Evolutionary conservation across 805 yeast species (phyloP).

Genomic region (Candida andamanensis): DNA sequence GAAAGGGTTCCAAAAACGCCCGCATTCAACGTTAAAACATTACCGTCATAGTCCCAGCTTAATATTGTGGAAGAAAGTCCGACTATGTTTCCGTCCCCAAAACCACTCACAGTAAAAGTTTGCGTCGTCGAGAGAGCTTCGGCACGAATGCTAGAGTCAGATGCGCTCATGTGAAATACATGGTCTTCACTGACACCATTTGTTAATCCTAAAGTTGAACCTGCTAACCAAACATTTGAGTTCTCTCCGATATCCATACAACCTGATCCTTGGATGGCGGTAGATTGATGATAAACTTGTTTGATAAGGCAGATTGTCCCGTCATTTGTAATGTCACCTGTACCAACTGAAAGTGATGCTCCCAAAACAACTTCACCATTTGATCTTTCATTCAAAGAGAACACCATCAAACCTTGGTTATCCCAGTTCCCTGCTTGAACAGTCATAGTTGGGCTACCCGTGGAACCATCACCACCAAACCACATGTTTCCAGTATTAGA

Average conservation of each 20-base stretch:
- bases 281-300: slow-evolving; percentile 17
- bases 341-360: slow-evolving; percentile 4
- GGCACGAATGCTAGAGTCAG: slow-evolving; percentile 15
- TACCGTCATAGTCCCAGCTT: slow-evolving; percentile 12
- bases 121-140: slow-evolving; percentile 12
- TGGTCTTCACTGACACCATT: slow-evolving; percentile 12
- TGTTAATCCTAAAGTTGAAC: slow-evolving; percentile 3
- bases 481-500: slow-evolving; percentile 21
- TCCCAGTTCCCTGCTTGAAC: slow-evolving; percentile 13
- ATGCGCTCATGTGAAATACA: slow-evolving; percentile 15
- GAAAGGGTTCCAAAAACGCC: slow-evolving; percentile 4
- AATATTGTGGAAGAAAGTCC: slow-evolving; percentile 11
- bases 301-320: slow-evolving; percentile 25
- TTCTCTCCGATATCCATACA: slow-evolving; percentile 18
- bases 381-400: slow-evolving; percentile 10
- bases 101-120: slow-evolving; percentile 20
- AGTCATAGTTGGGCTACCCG: slow-evolving; percentile 12
- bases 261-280: slow-evolving; percentile 19
- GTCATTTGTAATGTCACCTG: slow-evolving; percentile 15
- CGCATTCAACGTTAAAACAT: slow-evolving; percentile 15
- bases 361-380: slow-evolving; percentile 15
- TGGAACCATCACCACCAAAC: slow-evolving; percentile 17
- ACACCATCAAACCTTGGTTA: slow-evolving; percentile 17
- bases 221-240: slow-evolving; percentile 13
- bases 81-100: slow-evolving; percentile 20